Base-by-base conservation (phyloP, 1,284 basidiomycete genomes). In the Meripilus lineatus region DNA sequence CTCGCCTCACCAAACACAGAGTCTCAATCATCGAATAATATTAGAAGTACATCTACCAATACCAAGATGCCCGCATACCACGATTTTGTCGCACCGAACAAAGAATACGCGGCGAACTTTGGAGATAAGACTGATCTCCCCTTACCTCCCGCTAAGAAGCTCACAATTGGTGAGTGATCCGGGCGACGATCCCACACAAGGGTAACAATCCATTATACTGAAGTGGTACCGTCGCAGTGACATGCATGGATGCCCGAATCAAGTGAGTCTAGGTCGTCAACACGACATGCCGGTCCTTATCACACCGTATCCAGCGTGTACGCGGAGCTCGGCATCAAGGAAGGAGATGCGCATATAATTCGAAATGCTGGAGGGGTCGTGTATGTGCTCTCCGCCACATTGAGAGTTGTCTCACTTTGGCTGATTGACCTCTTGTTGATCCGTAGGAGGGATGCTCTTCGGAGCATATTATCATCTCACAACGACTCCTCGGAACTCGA, bases 191-290 rank as follows among this genome's bases (percentile, higher is more conserved):
- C n/a, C n/a, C n/a, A n/a, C n/a, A n/a, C 1, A n/a, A 21, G 33
- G n/a, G 13, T 32, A 13, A 18, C 3, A 15, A 14, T 13, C 22
- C 18, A 5, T 18, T 24, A 32, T 14, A n/a, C 22, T 8, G 26
- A 13, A n/a, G n/a, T 30, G 10, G 28, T 30, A 30, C n/a, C 28
- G 28, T 14, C 13, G n/a, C 48, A 83, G 78, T 81, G 24, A 81
- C 79, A 18, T 84, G 81, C 64, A 84, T 83, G 80, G 82, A 84
- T 59, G 77, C 79, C 41, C 77, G 79, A 39, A 63, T 82, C 49
- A 68, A 71, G 71, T 66, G 47, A 57, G 56, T 49, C 20, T 21
- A 13, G 13, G 21, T n/a, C n/a, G 30, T 8, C 15, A 38, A 26
- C 26, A 26, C 13, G 14, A 30, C 14, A 36, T 14, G 10, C 15